Conservation (phyloP, 2,329 filamentous ascomycete species). For the Colletotrichum sp. region DNA sequence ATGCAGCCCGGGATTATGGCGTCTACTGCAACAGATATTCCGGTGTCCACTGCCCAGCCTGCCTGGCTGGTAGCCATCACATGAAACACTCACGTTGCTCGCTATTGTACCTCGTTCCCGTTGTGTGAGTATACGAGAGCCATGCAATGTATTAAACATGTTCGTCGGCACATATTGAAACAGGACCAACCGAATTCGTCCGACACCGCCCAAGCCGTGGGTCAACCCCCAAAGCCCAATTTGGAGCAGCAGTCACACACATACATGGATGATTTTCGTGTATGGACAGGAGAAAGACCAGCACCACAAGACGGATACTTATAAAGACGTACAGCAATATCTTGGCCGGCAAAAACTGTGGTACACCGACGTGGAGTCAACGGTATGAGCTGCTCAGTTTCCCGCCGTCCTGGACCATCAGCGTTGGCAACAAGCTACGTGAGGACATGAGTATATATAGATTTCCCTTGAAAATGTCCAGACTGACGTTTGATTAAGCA, state of each 20-base stretch:
- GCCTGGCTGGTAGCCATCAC: not conserved
- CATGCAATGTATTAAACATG: not conserved
- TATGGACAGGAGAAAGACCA: not conserved
- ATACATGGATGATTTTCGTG: no score
- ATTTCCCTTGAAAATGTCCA: not conserved
- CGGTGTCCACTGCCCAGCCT: no score
- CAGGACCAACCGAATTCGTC: not conserved
- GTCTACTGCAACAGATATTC: not conserved
- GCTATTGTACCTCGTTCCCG: not conserved
- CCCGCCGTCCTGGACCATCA: not conserved
- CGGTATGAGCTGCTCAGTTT: not conserved
- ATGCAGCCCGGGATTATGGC: not conserved
- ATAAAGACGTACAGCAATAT: not conserved
- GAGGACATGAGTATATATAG: rapidly evolving
- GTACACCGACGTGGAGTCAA: not conserved
- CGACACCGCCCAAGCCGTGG: not conserved
- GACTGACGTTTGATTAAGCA: not conserved
- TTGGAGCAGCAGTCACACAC: no score
- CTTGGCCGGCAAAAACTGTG: rapidly evolving
- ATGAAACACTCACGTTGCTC: not conserved
- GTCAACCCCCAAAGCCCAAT: not conserved
- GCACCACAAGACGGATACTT: not conserved
- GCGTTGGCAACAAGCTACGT: not conserved
- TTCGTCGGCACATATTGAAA: not conserved
- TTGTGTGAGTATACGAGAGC: not conserved